phyloP scores from a whole-genome alignment of 2,329 filamentous ascomycete species.

The Tolypocladium ophioglossoides region DNA sequence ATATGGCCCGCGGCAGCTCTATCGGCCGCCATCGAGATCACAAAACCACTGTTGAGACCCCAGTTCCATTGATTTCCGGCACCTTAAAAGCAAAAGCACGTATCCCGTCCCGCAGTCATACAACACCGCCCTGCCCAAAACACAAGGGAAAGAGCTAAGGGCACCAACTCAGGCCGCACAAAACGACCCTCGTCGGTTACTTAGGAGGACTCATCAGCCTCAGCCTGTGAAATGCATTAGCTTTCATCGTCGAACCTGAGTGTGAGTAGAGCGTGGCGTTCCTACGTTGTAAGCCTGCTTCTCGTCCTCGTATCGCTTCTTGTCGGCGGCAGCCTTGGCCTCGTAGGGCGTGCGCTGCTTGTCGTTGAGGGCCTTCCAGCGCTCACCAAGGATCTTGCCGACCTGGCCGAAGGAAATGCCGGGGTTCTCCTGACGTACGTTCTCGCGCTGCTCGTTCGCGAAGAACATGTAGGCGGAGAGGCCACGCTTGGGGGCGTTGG shows the following conservation, averaged over 20 bases:
- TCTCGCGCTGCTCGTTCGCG: conserved; percentile 97
- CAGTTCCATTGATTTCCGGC: conserved; percentile 22
- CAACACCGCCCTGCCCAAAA: conserved; percentile 30
- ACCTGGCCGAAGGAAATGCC: conserved; percentile 98
- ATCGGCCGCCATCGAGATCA: conserved; percentile 18
- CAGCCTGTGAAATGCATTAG: conserved; percentile 35
- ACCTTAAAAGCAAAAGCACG: conserved; percentile 25
- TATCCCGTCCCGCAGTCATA: conserved; percentile 29
- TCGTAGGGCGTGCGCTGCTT: conserved; percentile 92
- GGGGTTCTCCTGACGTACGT: conserved; percentile 96
- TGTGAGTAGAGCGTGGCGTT: conserved; percentile 5
- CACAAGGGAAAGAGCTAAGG: conserved; percentile 14
- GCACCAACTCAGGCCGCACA: conserved; percentile 2
- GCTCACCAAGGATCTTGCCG: conserved; percentile 94
- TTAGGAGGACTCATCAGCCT: conserved; percentile 43
- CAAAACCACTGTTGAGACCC: conserved; percentile 20
- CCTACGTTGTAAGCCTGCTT: conserved; percentile 88
- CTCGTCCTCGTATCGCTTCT: conserved; percentile 99
- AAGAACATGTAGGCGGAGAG: conserved; percentile 99
- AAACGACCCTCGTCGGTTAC: neutral
- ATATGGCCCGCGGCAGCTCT: conserved; percentile 14
- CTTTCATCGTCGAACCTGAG: neutral
- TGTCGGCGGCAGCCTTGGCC: conserved; percentile 91
- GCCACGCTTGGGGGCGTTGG: conserved; percentile 97
- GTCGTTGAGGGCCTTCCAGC: conserved; percentile 94